Base-by-base conservation (phyloP, 2,329 filamentous ascomycete species). In the Stachybotrys chartarum region DNA sequence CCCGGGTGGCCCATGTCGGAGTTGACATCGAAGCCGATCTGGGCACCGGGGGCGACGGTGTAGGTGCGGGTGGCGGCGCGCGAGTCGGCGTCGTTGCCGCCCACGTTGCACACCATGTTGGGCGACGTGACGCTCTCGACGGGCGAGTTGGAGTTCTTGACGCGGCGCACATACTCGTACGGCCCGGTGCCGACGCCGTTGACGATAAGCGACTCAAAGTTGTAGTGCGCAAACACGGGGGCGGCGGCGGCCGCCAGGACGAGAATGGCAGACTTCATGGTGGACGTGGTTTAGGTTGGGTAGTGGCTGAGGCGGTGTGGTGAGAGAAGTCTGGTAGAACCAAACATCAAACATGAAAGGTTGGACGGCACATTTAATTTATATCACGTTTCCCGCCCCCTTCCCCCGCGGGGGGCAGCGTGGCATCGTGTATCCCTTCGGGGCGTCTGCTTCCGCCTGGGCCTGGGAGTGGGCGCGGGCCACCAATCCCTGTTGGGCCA, bases 141-240 rank as follows among this genome's bases (percentile, higher is more conserved):
- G 50, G 69, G 66, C 11, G 70, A 70, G 66, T 68, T 70, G 63
- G 63, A 64, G 64, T 73, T 73, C 59, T 68, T 72, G 62, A 74
- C 74, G 56, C 60, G 65, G 58, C 78, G 76, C 61, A 80, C 74
- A 68, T 79, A 80, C 49, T 70, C 68, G 64, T 72, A 76, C 6
- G 78, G 68, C 54, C 74, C 71, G 54, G 75, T 72, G 52, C 70
- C 73, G n/a, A 75, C 70, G 18, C 74, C 62, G 44, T 64, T 64
- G 35, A 64, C 62, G 50, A 64, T 64, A 31, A 64, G 55, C n/a
- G 60, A 56, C 53, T 64, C 62, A 51, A 64, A 64, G 46, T 58
- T 62, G 54, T 64, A 64, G 55, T 64, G 62, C 42, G 66, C 70
- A 5, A 61, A 55, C 48, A 58, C 61, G 24, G 60, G 56, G 11